These are phyloP conservation scores for Poa pratensis DNA, from an alignment of 176 grass and related monocot species.

Conservation along the genomic window DNA sequence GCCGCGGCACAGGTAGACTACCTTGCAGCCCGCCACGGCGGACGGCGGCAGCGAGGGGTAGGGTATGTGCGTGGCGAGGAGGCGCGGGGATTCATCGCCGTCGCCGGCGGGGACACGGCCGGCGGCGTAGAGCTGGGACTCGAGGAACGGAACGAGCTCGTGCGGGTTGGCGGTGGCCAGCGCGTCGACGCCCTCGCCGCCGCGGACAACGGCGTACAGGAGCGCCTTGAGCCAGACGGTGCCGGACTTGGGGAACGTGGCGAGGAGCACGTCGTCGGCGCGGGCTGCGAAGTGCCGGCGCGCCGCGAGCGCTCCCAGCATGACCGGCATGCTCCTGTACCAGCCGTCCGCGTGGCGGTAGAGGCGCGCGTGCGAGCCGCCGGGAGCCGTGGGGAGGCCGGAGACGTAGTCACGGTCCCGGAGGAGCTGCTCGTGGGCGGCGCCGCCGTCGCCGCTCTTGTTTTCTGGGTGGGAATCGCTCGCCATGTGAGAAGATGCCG, in stretches of 20 bases:
- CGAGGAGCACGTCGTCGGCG: slow-evolving; percentile 17
- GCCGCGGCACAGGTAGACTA: not conserved
- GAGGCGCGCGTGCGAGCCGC: not conserved
- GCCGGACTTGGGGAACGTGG: slow-evolving; percentile 28
- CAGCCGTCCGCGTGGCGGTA: slow-evolving; percentile 1
- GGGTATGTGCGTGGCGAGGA: slow-evolving; percentile 44
- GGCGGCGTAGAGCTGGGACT: slow-evolving; percentile 38
- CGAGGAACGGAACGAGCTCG: slow-evolving; percentile 14
- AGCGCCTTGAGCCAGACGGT: slow-evolving; percentile 32
- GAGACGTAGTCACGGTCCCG: not conserved
- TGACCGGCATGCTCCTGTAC: not conserved
- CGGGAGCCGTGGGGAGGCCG: not conserved
- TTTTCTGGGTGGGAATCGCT: not conserved
- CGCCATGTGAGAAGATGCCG: not conserved
- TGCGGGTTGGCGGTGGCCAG: not conserved
- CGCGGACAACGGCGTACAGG: slow-evolving; percentile 30
- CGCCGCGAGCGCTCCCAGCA: not conserved
- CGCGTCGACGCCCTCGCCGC: not conserved
- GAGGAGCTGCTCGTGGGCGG: not conserved
- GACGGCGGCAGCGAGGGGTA: slow-evolving; percentile 22
- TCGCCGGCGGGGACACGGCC: not conserved
- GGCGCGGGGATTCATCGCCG: too few relatives aligned
- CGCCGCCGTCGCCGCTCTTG: not conserved
- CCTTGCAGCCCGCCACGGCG: not conserved
- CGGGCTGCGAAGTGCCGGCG: not conserved